phyloP scores from a whole-genome alignment of 768 basidiomycete genomes.

The Kwoniella sp. region DNA sequence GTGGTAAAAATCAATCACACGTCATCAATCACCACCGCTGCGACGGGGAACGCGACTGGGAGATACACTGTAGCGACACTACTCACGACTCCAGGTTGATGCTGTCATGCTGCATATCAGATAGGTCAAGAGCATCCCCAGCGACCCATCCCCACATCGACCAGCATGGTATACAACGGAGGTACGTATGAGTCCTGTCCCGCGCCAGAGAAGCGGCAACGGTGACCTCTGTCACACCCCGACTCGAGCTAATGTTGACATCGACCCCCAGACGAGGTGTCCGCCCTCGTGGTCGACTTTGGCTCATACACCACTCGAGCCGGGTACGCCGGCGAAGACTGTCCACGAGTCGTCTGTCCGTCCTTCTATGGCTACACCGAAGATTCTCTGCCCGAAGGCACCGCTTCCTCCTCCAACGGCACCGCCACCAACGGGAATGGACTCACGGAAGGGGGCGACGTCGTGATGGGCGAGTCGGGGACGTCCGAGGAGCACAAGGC shows the following conservation, averaged over 20 bases:
- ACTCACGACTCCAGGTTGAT: too few species aligned
- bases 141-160: too few species aligned
- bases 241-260: background rate
- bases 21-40: too few species aligned
- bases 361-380: constrained; percentile 76
- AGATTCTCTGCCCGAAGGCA: constrained; percentile 4
- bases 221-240: background rate
- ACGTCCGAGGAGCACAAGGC: constrained; percentile 45
- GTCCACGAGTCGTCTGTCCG: constrained; percentile 85
- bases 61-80: too few species aligned
- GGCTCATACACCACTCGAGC: constrained; percentile 84
- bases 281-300: constrained; percentile 91
- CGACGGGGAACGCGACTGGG: too few species aligned
- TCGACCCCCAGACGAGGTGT: constrained; percentile 99
- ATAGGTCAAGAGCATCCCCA: too few species aligned
- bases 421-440: constrained; percentile 38
- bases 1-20: too few species aligned
- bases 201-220: background rate
- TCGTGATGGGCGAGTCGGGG: constrained; percentile 40
- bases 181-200: constrained; percentile 27
- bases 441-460: constrained; percentile 38
- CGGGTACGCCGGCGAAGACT: constrained; percentile 96
- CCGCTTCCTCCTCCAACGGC: constrained; percentile 1
- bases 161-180: constrained; percentile 50
- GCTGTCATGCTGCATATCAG: too few species aligned